Evolutionary conservation across 805 yeast genomes (phyloP), one percentile per base, ranked within the genome.

Genomic region (Cyberlindnera maritima): DNA sequence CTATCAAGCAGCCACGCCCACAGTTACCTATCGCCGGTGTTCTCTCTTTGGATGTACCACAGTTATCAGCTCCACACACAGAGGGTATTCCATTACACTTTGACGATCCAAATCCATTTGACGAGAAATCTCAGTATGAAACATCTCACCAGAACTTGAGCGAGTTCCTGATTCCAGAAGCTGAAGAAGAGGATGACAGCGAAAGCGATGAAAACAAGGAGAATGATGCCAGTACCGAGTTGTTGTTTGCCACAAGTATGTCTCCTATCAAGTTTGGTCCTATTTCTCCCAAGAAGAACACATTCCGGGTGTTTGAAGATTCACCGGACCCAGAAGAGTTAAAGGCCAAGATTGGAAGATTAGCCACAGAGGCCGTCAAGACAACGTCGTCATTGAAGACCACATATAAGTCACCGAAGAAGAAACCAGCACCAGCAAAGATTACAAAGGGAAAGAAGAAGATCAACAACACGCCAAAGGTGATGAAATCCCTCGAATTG

Each of bases 11-110:
- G 11, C 40, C 36, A 11, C 45, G 32, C 19, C 47, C 50, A 6
- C 42, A 32, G 33, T 26, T 43, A 10, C 45, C 50, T 15, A 36
- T n/a, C 41, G 15, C 36, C 47, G 2, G 35, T 3, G 23, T 43
- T 4, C 26, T 40, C 17, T 23, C 44, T 5, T 17, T 47, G 6
- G 13, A 21, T 2, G 23, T 31, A 4, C 50, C 50, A 8, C 34
- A 19, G 4, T 32, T 43, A 15, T 28, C 25, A 31, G 56, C 35
- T n/a, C 50, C 39, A 31, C 44, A 44, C 21, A 47, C 36, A 19
- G 52, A 41, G 18, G 51, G 18, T 1, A 48, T 47, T 17, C 66
- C 64, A 39, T 54, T 63, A 28, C 59, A 61, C 20, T 58, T 59
- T 43, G 57, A 61, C 33, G 51, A 52, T 14, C 50, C 48, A 7